phyloP scores from a whole-genome alignment of 169 alveolate species.

The Cryptosporidium felis region DNA sequence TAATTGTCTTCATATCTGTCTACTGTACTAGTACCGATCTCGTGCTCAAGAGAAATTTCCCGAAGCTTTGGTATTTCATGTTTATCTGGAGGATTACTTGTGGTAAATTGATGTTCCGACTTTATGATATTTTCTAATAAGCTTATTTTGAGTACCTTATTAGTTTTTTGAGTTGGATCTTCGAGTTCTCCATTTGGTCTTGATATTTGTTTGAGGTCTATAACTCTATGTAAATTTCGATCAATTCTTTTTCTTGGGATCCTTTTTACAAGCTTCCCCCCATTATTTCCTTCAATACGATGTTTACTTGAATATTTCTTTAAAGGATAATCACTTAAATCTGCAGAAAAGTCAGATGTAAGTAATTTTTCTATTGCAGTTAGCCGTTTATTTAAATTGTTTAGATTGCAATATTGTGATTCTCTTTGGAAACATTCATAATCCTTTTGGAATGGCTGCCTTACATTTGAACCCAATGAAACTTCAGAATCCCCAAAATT shows the following conservation, averaged over 20 bases:
- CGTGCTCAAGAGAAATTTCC: not conserved
- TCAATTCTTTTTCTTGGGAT: not conserved
- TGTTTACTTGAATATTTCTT: not conserved
- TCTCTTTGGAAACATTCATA: too few relatives aligned
- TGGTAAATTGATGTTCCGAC: not conserved
- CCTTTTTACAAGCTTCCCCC: not conserved
- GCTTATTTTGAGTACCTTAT: constrained; percentile 25
- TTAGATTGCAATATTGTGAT: too few relatives aligned
- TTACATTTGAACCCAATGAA: too few relatives aligned
- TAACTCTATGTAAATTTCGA: constrained; percentile 20
- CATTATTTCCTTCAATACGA: not conserved
- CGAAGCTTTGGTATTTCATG: not conserved
- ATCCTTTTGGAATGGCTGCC: too few relatives aligned
- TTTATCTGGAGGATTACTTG: not conserved
- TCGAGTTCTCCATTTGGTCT: not conserved
- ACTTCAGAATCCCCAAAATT: too few relatives aligned
- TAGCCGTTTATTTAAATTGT: not conserved
- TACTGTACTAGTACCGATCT: not conserved
- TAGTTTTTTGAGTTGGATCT: not conserved
- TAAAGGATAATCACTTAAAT: not conserved
- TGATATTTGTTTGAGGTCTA: not conserved
- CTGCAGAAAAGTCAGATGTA: constrained; percentile 46
- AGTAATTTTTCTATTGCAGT: constrained; percentile 34
- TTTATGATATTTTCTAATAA: constrained; percentile 5
- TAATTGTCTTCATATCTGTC: not conserved